These are phyloP conservation scores for Cladosporium sp. DNA, from an alignment of 2,329 filamentous ascomycete species.

Conservation along the genomic window DNA sequence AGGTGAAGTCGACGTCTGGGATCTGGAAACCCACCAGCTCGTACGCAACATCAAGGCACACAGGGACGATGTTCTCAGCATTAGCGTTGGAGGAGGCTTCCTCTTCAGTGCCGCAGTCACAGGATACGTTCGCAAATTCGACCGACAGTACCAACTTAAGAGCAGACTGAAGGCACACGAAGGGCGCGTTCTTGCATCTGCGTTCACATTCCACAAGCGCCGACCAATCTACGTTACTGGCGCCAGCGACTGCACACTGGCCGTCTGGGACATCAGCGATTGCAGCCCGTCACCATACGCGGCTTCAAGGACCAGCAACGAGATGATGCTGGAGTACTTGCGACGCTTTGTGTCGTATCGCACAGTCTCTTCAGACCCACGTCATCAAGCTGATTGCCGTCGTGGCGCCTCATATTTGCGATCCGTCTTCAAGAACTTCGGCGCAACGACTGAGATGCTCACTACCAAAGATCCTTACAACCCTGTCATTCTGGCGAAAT, in stretches of 20 bases:
- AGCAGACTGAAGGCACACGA: slow-evolving; percentile 80
- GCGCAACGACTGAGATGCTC: slow-evolving; percentile 87
- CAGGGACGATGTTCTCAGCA: slow-evolving; percentile 78
- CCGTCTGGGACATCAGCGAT: slow-evolving; percentile 78
- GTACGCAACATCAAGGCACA: slow-evolving; percentile 83
- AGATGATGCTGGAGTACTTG: slow-evolving; percentile 65
- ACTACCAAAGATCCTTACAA: slow-evolving; percentile 78
- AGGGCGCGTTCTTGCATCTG: slow-evolving; percentile 84
- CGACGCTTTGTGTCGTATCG: slow-evolving; percentile 88
- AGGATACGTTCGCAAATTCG: slow-evolving; percentile 71
- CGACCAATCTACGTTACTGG: slow-evolving; percentile 90
- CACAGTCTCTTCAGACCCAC: slow-evolving; percentile 83
- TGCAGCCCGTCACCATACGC: slow-evolving; percentile 51
- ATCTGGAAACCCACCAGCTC: slow-evolving; percentile 89
- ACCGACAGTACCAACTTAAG: slow-evolving; percentile 79
- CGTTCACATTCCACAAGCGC: slow-evolving; percentile 68
- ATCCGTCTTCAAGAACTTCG: slow-evolving; percentile 86
- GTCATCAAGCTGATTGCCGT: slow-evolving; percentile 88
- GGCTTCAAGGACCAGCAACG: slow-evolving; percentile 58
- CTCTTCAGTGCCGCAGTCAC: slow-evolving; percentile 88
- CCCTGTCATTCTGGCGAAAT: slow-evolving; percentile 89
- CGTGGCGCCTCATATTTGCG: slow-evolving; percentile 89
- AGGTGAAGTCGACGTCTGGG: slow-evolving; percentile 93
- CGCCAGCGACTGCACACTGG: slow-evolving; percentile 86
- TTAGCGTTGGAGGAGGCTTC: slow-evolving; percentile 82